phyloP scores from a whole-genome alignment of 2,329 filamentous ascomycete genomes.

The Didymella arachidicola region DNA sequence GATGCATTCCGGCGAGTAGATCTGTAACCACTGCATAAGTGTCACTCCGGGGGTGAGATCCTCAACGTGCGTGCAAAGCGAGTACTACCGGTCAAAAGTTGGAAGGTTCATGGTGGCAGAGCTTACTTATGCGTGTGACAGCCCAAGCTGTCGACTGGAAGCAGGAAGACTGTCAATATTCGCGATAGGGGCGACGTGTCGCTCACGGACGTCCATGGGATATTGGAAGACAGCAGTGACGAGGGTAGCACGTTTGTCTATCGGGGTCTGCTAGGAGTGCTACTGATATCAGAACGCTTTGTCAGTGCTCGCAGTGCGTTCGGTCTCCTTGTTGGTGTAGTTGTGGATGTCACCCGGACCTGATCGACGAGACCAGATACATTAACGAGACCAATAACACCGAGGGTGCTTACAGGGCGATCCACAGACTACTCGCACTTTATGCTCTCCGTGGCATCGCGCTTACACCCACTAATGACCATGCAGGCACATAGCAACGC shows the following conservation, averaged over 20 bases:
- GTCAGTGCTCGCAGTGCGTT: too few relatives aligned
- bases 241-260: neutral
- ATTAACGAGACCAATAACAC: too few relatives aligned
- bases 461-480: too few relatives aligned
- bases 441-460: neutral
- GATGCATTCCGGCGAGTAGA: neutral
- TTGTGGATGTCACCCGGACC: too few relatives aligned
- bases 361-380: too few relatives aligned
- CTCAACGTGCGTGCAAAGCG: conserved; percentile 28
- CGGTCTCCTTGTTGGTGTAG: too few relatives aligned
- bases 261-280: neutral
- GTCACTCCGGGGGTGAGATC: conserved; percentile 26
- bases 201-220: too few relatives aligned
- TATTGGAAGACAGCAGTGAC: neutral
- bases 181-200: neutral
- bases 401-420: too few relatives aligned
- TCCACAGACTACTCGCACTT: neutral
- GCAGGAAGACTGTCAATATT: neutral
- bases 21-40: neutral
- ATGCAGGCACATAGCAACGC: neutral
- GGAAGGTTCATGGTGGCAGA: neutral
- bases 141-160: neutral
- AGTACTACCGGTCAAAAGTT: neutral
- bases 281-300: too few relatives aligned
- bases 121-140: neutral